phyloP scores from a whole-genome alignment of 2,329 filamentous ascomycete species.

The Colletotrichum plurivorum region DNA sequence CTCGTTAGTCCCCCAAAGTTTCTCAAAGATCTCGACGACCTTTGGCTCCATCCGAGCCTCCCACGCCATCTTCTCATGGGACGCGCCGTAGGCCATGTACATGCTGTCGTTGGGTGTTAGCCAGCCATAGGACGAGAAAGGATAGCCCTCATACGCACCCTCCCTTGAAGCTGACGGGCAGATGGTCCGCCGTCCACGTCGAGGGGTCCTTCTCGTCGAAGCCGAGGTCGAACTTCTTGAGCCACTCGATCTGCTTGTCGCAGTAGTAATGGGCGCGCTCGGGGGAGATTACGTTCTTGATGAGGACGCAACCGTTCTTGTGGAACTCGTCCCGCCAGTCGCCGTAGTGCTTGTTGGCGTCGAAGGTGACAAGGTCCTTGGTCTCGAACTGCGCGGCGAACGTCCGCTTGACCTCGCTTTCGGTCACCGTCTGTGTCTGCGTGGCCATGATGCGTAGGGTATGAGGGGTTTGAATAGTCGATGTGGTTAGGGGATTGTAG shows the following conservation, averaged over 20 bases:
- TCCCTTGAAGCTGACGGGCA: constrained; percentile 59
- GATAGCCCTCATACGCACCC: constrained; percentile 31
- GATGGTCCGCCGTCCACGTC: constrained; percentile 59
- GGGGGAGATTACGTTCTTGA: constrained; percentile 55
- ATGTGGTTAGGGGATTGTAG: too few relatives aligned
- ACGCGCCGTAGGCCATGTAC: constrained; percentile 54
- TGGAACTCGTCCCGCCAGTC: constrained; percentile 62
- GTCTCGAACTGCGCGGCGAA: constrained; percentile 43
- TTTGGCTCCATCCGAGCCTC: constrained; percentile 58
- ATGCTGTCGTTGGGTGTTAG: constrained; percentile 45
- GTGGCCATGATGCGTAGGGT: constrained; percentile 23
- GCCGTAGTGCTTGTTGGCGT: constrained; percentile 47
- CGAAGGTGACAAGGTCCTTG: constrained; percentile 44
- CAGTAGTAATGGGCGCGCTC: constrained; percentile 56
- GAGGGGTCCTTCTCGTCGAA: constrained; percentile 54
- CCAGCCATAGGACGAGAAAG: too few relatives aligned
- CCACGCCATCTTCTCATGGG: constrained; percentile 61
- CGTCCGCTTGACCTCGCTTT: constrained; percentile 29
- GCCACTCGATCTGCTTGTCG: constrained; percentile 57
- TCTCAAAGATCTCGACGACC: constrained; percentile 56
- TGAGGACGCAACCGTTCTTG: constrained; percentile 55
- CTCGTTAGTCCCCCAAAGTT: constrained; percentile 55
- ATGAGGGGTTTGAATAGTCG: too few relatives aligned
- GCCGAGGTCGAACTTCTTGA: constrained; percentile 56
- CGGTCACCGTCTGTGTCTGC: constrained; percentile 27